Evolutionary conservation across 257 asterid species (phyloP).

Genomic region (Datura wrightii): DNA sequence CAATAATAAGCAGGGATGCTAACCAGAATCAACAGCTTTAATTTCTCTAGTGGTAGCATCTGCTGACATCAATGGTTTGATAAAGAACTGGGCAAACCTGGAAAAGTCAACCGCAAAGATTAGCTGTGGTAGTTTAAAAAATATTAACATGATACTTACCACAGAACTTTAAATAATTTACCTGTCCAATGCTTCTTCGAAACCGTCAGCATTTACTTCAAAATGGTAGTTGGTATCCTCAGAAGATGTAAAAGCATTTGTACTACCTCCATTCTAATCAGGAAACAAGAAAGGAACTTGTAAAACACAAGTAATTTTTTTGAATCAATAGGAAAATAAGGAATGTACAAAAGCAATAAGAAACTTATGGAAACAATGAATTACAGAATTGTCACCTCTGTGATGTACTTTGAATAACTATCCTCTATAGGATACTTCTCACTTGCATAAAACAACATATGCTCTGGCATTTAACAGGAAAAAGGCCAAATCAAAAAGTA

Average conservation of each 20-base stretch:
- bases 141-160: constrained; percentile 5
- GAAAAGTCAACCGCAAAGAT: constrained; percentile 36
- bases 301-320: background rate
- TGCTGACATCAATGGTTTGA: constrained; percentile 93
- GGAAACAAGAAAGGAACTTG: constrained; percentile 8
- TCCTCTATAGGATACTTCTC: constrained; percentile 95
- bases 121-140: constrained; percentile 21
- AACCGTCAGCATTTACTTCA: constrained; percentile 86
- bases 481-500: background rate
- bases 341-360: constrained; percentile 9
- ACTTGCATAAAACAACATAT: constrained; percentile 97
- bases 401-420: constrained; percentile 88
- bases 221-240: constrained; percentile 86
- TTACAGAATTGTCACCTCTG: constrained; percentile 60
- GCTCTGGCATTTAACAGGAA: constrained; percentile 55
- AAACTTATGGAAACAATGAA: constrained; percentile 1
- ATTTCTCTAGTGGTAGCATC: constrained; percentile 97
- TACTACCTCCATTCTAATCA: constrained; percentile 90
- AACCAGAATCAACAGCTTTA: constrained; percentile 98
- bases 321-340: background rate
- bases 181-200: constrained; percentile 98
- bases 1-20: constrained; percentile 30
- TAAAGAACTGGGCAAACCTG: constrained; percentile 94
- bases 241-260: constrained; percentile 91
- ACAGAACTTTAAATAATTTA: constrained; percentile 35